These are phyloP conservation scores for Phytophthora idaei DNA, from an alignment of 352 stramenopile genomes.

Conservation along the genomic window DNA sequence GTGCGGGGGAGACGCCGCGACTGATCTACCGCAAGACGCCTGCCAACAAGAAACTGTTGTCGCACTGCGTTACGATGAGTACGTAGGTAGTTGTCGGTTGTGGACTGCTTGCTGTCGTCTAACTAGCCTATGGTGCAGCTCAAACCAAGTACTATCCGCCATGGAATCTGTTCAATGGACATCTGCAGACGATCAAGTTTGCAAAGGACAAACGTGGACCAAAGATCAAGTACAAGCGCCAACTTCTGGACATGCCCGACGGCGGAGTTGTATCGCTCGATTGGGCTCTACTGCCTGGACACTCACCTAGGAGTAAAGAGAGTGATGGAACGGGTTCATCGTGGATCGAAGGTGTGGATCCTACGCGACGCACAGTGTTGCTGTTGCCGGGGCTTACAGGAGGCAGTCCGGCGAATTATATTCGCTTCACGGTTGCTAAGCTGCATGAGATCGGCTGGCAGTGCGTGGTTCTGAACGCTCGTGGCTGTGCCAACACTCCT, in stretches of 20 bases:
- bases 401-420: slow-evolving; percentile 69
- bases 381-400: slow-evolving; percentile 63
- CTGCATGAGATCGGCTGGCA: slow-evolving; percentile 56
- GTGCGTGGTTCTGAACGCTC: slow-evolving; percentile 70
- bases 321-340: neutral
- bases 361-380: slow-evolving; percentile 44
- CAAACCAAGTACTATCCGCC: slow-evolving; percentile 58
- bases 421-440: slow-evolving; percentile 52
- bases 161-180: slow-evolving; percentile 58
- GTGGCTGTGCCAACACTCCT: slow-evolving; percentile 63
- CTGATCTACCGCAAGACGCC: slow-evolving; percentile 50
- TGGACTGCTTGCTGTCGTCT: neutral
- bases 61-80: slow-evolving; percentile 52
- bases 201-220: slow-evolving; percentile 33
- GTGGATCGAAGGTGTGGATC: slow-evolving; percentile 39
- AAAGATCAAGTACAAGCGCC: slow-evolving; percentile 51
- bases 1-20: slow-evolving; percentile 38
- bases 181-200: slow-evolving; percentile 62
- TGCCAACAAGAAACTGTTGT: slow-evolving; percentile 44
- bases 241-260: slow-evolving; percentile 65
- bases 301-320: slow-evolving; percentile 18
- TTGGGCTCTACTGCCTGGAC: slow-evolving; percentile 46
- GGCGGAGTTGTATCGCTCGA: slow-evolving; percentile 71
- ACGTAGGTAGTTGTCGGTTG: slow-evolving; percentile 15
- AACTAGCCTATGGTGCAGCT: slow-evolving; percentile 25